phyloP scores from a whole-genome alignment of 1,284 basidiomycete genomes.

The Inonotus hispidus region DNA sequence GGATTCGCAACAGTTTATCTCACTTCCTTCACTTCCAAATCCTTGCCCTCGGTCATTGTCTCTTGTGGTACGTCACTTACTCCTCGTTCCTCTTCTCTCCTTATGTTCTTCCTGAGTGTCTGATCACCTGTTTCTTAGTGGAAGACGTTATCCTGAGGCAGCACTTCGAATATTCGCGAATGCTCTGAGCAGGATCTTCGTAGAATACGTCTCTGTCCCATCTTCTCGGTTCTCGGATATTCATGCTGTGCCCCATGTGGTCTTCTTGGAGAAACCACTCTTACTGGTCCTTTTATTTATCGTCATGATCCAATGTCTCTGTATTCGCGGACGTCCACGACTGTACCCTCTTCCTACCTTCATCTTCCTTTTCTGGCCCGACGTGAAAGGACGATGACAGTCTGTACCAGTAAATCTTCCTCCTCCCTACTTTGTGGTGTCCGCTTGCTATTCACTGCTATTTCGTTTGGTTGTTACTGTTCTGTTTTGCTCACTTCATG shows the following conservation, averaged over 20 bases:
- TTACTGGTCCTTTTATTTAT: neutral
- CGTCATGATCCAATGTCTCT: neutral
- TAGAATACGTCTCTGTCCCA: neutral
- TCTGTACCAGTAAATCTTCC: neutral
- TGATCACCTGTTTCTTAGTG: constrained; percentile 27
- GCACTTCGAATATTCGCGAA: constrained; percentile 31
- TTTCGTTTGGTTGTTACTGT: no score
- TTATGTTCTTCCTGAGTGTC: neutral
- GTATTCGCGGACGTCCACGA: neutral
- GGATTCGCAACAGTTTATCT: constrained; percentile 49
- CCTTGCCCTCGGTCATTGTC: constrained; percentile 37
- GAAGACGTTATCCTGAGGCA: constrained; percentile 39
- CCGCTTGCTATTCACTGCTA: no score
- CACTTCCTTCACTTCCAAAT: constrained; percentile 69
- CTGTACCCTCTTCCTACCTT: neutral
- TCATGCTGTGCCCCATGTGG: neutral
- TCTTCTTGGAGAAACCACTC: neutral
- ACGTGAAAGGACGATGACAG: neutral
- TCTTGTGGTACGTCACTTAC: constrained; percentile 35
- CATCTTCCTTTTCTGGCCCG: neutral
- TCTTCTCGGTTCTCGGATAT: neutral
- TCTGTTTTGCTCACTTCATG: no score
- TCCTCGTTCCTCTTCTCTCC: neutral
- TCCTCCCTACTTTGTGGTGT: no score
- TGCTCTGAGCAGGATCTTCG: constrained; percentile 18